Conservation (phyloP, 495 filamentous ascomycete species). For the Aspergillus sclerotiicarbonarius region DNA sequence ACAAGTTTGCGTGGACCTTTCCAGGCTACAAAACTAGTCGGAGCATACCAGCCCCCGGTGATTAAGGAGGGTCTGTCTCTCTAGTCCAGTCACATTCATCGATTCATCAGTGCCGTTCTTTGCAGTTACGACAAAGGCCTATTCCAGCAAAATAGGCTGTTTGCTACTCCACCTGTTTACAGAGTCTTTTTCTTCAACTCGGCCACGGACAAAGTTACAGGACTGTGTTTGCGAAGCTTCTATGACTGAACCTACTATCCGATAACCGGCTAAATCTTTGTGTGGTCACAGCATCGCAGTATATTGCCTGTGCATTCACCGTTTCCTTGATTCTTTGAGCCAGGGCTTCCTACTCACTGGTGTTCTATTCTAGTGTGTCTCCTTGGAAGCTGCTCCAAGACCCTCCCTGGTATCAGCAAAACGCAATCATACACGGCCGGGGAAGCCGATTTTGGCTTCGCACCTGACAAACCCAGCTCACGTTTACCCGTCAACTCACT, state of each 20-base stretch:
- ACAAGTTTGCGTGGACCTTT: neutral
- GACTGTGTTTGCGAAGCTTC: neutral
- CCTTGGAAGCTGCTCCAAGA: too few relatives aligned
- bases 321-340: too few relatives aligned
- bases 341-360: too few relatives aligned
- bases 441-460: neutral
- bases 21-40: neutral
- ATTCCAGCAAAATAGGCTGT: neutral
- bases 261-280: neutral
- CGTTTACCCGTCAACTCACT: neutral
- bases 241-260: neutral
- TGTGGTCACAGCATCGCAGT: too few relatives aligned
- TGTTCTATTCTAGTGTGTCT: too few relatives aligned
- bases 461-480: neutral
- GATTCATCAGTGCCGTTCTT: neutral
- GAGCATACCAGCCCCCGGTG: neutral
- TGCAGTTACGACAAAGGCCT: neutral
- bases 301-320: too few relatives aligned
- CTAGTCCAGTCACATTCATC: neutral
- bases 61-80: neutral
- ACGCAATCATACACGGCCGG: neutral
- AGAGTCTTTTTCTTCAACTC: neutral
- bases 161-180: neutral
- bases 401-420: too few relatives aligned
- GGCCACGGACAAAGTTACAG: neutral